Percentiles rank a stretch among this genome's conserved stretches.
Evolutionary conservation across 352 stramenopile genomes (phyloP).

Genomic region (Pythium grandisporangium): DNA sequence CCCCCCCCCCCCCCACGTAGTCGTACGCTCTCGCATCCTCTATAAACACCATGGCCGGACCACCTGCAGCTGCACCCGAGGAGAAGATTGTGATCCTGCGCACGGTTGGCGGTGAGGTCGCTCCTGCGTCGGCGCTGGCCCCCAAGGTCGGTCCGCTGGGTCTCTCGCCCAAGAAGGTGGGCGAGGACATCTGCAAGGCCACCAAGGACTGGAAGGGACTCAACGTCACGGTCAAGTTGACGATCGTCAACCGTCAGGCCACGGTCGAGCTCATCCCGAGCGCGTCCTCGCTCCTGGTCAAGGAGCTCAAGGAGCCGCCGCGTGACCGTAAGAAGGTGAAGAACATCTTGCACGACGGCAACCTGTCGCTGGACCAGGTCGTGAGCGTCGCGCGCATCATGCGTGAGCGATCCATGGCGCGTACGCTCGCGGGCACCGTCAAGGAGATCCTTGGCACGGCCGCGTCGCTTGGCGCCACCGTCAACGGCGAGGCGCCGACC

Average conservation of each 20-base stretch:
- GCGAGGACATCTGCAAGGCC: slow-evolving; percentile 99
- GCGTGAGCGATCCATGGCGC: slow-evolving; percentile 96
- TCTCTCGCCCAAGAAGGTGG: slow-evolving; percentile 99
- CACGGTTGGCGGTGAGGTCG: slow-evolving; percentile 98
- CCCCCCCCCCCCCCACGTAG: too few species aligned
- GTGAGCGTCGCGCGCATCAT: slow-evolving; percentile 98
- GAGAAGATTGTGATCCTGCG: slow-evolving; percentile 96
- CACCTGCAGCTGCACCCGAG: slow-evolving; percentile 76
- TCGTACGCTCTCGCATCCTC: slow-evolving; percentile 55
- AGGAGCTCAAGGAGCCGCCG: slow-evolving; percentile 99
- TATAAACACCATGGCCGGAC: slow-evolving; percentile 89
- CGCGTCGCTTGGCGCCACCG: slow-evolving; percentile 98
- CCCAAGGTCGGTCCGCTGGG: slow-evolving; percentile 99
- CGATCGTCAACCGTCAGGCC: slow-evolving; percentile 98
- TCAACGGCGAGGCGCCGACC: slow-evolving; percentile 96
- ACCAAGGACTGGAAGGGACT: slow-evolving; percentile 99
- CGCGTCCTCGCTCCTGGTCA: slow-evolving; percentile 98
- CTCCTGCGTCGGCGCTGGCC: slow-evolving; percentile 96
- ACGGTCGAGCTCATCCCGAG: slow-evolving; percentile 97
- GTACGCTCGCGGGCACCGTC: slow-evolving; percentile 93
- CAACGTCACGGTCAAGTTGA: slow-evolving; percentile 99
- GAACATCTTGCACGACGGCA: slow-evolving; percentile 99
- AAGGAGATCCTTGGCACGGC: slow-evolving; percentile 99
- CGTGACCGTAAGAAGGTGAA: slow-evolving; percentile 99
- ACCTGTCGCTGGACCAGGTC: slow-evolving; percentile 99